Evolutionary conservation across 257 asterid genomes (phyloP), one percentile per base, ranked within the genome.

Genomic region (Phtheirospermum japonicum): DNA sequence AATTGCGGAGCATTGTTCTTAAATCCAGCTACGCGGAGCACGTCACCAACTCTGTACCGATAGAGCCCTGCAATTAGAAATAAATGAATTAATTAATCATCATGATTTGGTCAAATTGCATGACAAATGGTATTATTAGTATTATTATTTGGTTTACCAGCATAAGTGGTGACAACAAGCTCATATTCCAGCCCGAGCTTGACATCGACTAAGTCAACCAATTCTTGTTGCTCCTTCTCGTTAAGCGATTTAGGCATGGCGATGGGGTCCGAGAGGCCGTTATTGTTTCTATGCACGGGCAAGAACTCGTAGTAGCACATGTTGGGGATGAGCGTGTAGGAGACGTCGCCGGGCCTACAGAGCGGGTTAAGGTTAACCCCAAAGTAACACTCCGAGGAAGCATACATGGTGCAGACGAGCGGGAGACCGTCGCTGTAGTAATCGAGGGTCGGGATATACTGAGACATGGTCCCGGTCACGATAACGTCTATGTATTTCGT

Each of bases 401-500:
- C 28, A 3, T 23, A 23, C 28, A 23, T 23, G 28, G 28, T 23
- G 3, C 28, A 23, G 1, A 23, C 28, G 28, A 23, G 56, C 95
- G 96, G 96, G 0, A 87, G 77, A 6, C 79, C 81, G 39, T 73
- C 71, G 76, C 94, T 82, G 34, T 85, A 87, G 43, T 75, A 81
- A 74, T 85, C 94, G 18, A 87, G 87, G 13, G 81, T 87, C 0
- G 87, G 96, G 13, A 87, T 87, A 48, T 87, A 87, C 40, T 87
- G 95, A 5, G 95, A 80, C 95, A 87, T 87, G 18, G 95, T 76
- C 58, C 95, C 95, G 0, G 95, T 85, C 17, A 87, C 95, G 33
- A 87, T 87, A 43, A 87, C 95, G 66, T 87, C 95, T 0, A 87
- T 63, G 64, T 87, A 87, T 70, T 85, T 85, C 0, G 94, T 85